A percentile compares a stretch with the other conserved stretches of the same genome.
phyloP scores from a whole-genome alignment of 805 yeast genomes.

The Lipomyces mesembrius region DNA sequence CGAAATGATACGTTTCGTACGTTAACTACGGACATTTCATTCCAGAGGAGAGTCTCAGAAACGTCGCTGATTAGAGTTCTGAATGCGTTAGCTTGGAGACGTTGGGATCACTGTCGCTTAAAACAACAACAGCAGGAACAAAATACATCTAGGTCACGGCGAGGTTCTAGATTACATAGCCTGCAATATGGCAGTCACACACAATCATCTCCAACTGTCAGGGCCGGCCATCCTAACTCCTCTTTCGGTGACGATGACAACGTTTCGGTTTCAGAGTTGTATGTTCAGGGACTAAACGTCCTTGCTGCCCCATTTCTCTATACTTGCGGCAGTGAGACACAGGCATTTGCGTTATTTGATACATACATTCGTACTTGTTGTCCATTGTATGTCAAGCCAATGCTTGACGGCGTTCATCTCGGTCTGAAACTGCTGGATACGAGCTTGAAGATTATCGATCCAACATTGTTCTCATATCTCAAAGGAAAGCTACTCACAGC shows the following conservation, averaged over 20 bases:
- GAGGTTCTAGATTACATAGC: constrained; percentile 12
- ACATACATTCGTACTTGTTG: constrained; percentile 64
- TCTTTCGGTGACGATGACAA: constrained; percentile 1
- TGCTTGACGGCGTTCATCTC: constrained; percentile 78
- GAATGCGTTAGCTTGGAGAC: constrained; percentile 64
- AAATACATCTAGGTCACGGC: constrained; percentile 8
- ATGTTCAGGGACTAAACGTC: constrained; percentile 94
- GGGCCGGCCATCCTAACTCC: constrained; percentile 40
- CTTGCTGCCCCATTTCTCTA: constrained; percentile 82
- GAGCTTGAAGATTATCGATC: constrained; percentile 72
- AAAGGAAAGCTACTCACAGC: constrained; percentile 73
- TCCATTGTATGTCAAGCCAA: constrained; percentile 78
- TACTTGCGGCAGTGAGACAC: constrained; percentile 78
- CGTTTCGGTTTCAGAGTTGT: constrained; percentile 45
- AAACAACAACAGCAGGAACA: constrained; percentile 30
- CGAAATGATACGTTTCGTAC: constrained; percentile 87
- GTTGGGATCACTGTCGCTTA: constrained; percentile 21
- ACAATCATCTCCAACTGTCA: not conserved
- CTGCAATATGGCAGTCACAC: not conserved
- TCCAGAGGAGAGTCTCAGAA: constrained; percentile 71
- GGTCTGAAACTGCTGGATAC: constrained; percentile 74
- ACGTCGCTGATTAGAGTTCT: constrained; percentile 68
- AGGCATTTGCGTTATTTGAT: constrained; percentile 75
- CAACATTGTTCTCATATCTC: constrained; percentile 63
- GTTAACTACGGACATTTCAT: constrained; percentile 69